Conservation (phyloP, 352 stramenopile species). For the Pythium dissotocum region DNA sequence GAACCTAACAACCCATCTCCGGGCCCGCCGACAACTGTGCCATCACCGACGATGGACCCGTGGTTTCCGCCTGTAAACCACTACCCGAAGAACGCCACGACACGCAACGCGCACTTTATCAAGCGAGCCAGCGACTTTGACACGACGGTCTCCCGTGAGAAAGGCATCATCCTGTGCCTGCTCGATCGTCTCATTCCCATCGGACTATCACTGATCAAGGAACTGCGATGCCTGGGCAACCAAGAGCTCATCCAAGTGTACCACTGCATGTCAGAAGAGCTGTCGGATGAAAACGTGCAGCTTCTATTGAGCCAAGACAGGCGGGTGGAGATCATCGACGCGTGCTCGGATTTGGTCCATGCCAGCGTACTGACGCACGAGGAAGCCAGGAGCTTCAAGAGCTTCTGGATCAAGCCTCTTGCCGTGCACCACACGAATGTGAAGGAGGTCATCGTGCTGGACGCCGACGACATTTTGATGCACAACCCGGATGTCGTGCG, state of each 20-base stretch:
- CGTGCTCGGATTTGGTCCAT: conserved; percentile 43
- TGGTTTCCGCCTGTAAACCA: background rate
- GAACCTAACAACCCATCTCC: too few relatives aligned
- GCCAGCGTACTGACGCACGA: conserved; percentile 11
- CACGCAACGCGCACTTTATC: conserved; percentile 1
- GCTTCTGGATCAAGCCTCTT: conserved; percentile 65
- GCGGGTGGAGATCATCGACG: conserved; percentile 61
- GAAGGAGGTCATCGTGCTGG: conserved; percentile 47
- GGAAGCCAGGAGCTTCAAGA: conserved; percentile 39
- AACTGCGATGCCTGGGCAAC: conserved; percentile 49
- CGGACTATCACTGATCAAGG: conserved; percentile 57
- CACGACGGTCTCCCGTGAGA: conserved; percentile 25
- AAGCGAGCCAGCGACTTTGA: conserved; percentile 31
- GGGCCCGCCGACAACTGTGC: too few relatives aligned
- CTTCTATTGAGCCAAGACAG: conserved; percentile 43
- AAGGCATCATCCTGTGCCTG: conserved; percentile 42
- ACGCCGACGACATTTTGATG: conserved; percentile 55
- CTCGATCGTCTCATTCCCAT: conserved; percentile 50
- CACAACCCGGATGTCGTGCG: conserved; percentile 40
- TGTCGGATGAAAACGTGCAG: conserved; percentile 33
- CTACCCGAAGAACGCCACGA: background rate
- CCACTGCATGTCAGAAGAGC: conserved; percentile 42
- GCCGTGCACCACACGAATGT: conserved; percentile 51
- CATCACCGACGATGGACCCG: background rate
- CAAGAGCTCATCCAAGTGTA: conserved; percentile 45